phyloP scores from a whole-genome alignment of 805 yeast genomes.

The Brettanomyces anomalus region DNA sequence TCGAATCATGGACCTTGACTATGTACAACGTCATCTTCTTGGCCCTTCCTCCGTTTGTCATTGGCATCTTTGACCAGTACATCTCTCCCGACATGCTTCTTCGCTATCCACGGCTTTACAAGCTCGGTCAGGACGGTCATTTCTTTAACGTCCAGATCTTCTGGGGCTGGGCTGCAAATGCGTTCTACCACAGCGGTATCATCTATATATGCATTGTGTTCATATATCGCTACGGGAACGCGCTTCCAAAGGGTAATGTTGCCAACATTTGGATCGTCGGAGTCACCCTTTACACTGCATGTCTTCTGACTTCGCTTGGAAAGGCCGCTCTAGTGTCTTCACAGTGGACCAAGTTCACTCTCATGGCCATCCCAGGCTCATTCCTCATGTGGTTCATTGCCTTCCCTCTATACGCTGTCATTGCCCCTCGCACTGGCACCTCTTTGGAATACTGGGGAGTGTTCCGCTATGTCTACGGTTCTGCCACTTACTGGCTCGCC shows the following conservation, averaged over 20 bases:
- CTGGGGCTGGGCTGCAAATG: constrained; percentile 97
- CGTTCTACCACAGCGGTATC: constrained; percentile 87
- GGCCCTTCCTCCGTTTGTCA: constrained; percentile 89
- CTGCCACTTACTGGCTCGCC: constrained; percentile 77
- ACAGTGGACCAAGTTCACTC: constrained; percentile 90
- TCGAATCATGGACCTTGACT: constrained; percentile 97
- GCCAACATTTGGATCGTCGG: constrained; percentile 97
- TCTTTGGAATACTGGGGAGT: constrained; percentile 83
- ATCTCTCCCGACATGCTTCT: constrained; percentile 83
- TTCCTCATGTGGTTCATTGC: constrained; percentile 72
- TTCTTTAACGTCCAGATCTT: constrained; percentile 87
- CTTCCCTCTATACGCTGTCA: constrained; percentile 77
- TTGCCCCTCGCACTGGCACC: constrained; percentile 77
- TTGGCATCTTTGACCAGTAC: constrained; percentile 96
- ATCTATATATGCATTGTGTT: constrained; percentile 65
- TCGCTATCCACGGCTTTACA: constrained; percentile 87
- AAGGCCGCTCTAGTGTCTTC: constrained; percentile 90
- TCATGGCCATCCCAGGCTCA: constrained; percentile 93
- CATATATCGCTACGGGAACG: constrained; percentile 61
- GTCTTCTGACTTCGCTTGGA: constrained; percentile 82
- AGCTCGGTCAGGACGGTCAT: constrained; percentile 78
- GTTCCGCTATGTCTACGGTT: constrained; percentile 63
- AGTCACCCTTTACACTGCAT: constrained; percentile 77
- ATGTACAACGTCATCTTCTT: constrained; percentile 92
- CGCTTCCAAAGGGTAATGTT: constrained; percentile 54